Percentiles rank a stretch among this genome's conserved stretches.
Conservation (phyloP, 768 basidiomycete genomes). For the Neoboletus subvelutipes region DNA sequence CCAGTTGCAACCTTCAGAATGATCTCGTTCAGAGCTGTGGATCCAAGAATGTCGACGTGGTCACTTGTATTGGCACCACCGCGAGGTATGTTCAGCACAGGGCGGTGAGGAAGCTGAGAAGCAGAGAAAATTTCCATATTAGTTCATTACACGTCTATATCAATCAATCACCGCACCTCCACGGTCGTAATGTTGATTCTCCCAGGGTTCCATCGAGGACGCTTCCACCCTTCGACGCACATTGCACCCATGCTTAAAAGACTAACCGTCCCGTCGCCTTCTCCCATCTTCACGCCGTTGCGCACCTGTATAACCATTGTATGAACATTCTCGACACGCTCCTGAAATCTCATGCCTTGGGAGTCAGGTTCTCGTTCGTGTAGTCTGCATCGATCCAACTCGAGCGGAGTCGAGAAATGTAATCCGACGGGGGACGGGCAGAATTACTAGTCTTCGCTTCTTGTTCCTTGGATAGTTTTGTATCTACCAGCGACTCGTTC, state of each 20-base stretch:
- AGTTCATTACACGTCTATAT: slow-evolving; percentile 2
- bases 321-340: background rate
- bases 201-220: slow-evolving; percentile 86
- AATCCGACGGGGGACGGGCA: slow-evolving; percentile 49
- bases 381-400: slow-evolving; percentile 88
- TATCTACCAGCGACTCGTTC: slow-evolving; percentile 55
- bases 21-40: slow-evolving; percentile 83
- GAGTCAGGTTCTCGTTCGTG: slow-evolving; percentile 57
- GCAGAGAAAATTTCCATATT: background rate
- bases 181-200: slow-evolving; percentile 85
- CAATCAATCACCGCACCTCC: slow-evolving; percentile 54
- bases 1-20: slow-evolving; percentile 89
- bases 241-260: slow-evolving; percentile 88
- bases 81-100: slow-evolving; percentile 67
- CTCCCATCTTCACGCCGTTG: slow-evolving; percentile 89
- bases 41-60: slow-evolving; percentile 84
- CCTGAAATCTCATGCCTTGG: slow-evolving; percentile 44
- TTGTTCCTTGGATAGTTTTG: slow-evolving; percentile 45
- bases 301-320: slow-evolving; percentile 42
- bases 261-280: slow-evolving; percentile 94
- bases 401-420: slow-evolving; percentile 46
- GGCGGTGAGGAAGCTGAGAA: slow-evolving; percentile 74
- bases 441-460: slow-evolving; percentile 42
- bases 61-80: slow-evolving; percentile 93
- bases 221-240: slow-evolving; percentile 95